These are phyloP conservation scores for Guadua angustifolia DNA, from an alignment of 176 grass and related monocot genomes.

Conservation along the genomic window DNA sequence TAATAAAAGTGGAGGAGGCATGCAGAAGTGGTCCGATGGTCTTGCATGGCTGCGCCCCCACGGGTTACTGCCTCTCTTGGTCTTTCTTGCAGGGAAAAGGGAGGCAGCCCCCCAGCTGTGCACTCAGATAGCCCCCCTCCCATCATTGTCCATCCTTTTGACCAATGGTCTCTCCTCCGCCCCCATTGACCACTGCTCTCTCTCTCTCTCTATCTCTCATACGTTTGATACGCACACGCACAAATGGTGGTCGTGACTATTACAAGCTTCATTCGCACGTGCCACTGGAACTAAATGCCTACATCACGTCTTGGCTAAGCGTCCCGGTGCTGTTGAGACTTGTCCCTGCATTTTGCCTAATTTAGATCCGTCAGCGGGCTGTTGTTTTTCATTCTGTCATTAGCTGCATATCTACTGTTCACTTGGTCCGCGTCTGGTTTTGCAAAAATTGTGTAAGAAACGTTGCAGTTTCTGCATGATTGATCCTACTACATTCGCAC, in stretches of 20 bases:
- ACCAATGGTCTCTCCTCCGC: conserved; percentile 31
- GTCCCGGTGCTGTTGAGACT: no score
- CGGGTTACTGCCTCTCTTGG: conserved; percentile 24
- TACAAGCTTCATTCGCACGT: not conserved
- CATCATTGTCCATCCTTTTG: conserved; percentile 19
- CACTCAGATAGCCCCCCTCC: not conserved
- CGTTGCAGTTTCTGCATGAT: not conserved
- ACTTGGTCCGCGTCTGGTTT: no score
- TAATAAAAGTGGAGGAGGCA: conserved; percentile 3
- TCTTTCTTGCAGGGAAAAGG: conserved; percentile 51
- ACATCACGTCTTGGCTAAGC: not conserved
- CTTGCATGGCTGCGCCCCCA: conserved; percentile 23
- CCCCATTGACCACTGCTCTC: not conserved
- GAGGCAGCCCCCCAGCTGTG: conserved; percentile 40
- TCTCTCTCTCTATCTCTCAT: not conserved
- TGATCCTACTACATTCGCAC: not conserved
- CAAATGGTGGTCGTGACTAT: not conserved
- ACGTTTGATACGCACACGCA: not conserved
- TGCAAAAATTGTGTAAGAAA: not conserved
- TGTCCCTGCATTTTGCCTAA: not conserved
- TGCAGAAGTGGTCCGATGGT: conserved; percentile 20
- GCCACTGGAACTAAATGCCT: not conserved
- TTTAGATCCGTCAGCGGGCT: not conserved
- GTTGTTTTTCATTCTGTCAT: no score
- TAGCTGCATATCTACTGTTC: no score